Evolutionary conservation across 192 early-diverging fungal species (phyloP), one percentile per base, ranked within the genome.

Genomic region (Backusella tarrabulga): DNA sequence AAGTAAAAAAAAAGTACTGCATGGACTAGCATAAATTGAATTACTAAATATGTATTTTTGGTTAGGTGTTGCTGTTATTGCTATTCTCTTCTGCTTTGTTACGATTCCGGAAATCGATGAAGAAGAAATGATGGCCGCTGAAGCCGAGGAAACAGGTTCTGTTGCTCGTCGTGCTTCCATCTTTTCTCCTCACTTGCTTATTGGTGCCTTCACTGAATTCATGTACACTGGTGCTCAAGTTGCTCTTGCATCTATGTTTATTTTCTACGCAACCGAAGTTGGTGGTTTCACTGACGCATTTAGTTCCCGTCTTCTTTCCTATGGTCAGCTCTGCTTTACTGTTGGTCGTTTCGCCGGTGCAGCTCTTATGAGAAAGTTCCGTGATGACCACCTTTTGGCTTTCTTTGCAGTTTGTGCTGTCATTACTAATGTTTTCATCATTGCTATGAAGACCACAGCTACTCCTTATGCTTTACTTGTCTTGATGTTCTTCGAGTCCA

Each of bases 51-150:
- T 4, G 32, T 14, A 46, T 42, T 7, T 6, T 15, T 34, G 26
- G 2, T 41, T 34, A 80, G 79, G 79, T 67, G 79, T 80, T 19
- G 70, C 52, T 44, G 74, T 76, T 40, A 80, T 82, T 70, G 76
- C 50, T n/a, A 15, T 77, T 6, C 15, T 82, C 23, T 77, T 82
- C 34, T 82, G 72, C 19, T 75, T 82, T 56, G 73, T 35, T 15
- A 26, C n/a, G 1, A 75, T 82, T 23, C 80, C 80, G 17, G 86
- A 85, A 32, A 67, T 88, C n/a, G 82, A 87, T 74, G 67, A 82
- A 34, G 82, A 83, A 4, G 82, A 78, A 11, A 68, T 86, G 50
- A 79, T 81, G 35, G 81, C 81, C 3, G 70, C 77, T 1, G 81
- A 87, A 72, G 73, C 77, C 1, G 74, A 38, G 4, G 70, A 80